Evolutionary conservation across 371 early-diverging fungal genomes (phyloP).

Genomic region (Mucor mucedo): DNA sequence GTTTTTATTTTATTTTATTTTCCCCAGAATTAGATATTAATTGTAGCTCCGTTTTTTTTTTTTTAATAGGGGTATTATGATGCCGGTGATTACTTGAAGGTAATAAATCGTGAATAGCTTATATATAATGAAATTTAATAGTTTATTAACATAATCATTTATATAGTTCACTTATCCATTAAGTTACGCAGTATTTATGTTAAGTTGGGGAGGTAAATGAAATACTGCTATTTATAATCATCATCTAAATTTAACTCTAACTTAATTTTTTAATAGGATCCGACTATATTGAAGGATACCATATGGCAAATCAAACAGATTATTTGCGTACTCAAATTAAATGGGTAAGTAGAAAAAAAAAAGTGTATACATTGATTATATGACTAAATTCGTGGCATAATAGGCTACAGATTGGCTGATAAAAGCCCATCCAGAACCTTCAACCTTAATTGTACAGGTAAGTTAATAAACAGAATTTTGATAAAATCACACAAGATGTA

Average conservation of each 20-base stretch:
- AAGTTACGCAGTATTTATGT: conserved; percentile 52
- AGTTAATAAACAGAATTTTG: no score
- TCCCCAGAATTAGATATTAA: background rate
- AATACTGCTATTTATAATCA: no score
- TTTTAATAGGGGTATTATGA: conserved; percentile 45
- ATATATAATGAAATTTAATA: no score
- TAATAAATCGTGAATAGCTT: conserved; percentile 10
- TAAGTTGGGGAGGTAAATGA: conserved; percentile 60
- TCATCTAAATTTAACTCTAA: no score
- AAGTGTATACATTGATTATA: background rate
- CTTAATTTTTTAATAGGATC: conserved; percentile 10
- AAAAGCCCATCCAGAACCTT: conserved; percentile 35
- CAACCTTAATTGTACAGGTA: conserved; percentile 35
- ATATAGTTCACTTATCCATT: conserved; percentile 65
- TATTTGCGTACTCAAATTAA: conserved; percentile 56
- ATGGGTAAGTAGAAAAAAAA: conserved; percentile 49
- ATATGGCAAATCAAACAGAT: conserved; percentile 49
- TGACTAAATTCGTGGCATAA: background rate
- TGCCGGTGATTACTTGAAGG: conserved; percentile 34
- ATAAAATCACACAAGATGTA: background rate
- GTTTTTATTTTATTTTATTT: background rate
- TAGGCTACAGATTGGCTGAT: conserved; percentile 61
- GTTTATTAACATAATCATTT: no score
- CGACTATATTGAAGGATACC: conserved; percentile 57
- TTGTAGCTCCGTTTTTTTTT: background rate